Base-by-base conservation (phyloP, 116 monocot genomes). In the Cymodocea nodosa region DNA sequence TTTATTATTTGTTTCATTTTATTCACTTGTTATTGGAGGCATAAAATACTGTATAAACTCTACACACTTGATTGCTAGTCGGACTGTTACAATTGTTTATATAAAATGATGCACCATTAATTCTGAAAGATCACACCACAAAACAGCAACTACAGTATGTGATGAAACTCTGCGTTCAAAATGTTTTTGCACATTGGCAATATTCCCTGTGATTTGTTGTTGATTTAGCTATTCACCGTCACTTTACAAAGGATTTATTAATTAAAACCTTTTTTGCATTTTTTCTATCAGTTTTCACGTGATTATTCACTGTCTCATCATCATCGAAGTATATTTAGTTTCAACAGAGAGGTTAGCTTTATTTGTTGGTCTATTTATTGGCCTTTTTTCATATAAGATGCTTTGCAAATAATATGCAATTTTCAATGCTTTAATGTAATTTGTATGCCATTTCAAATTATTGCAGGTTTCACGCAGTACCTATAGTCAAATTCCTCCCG, bases 261-360 rank as follows among this genome's bases (percentile, higher is more conserved):
- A 10, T 18, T 20, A 49, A 5, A 62, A 10, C 13, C n/a, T 70
- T 36, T 71, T 30, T 16, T n/a, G n/a, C 23, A 20, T 15, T 65
- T 65, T 71, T 8, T 23, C 50, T 25, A 35, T 51, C 51, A 60
- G 61, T 51, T 44, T 19, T 14, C 51, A 34, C 70, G 17, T 56
- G 50, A 24, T 25, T 13, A 35, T 37, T 35, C 25, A 25, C 19
- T 4, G 8, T 59, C 49, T 23, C 19, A 23, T 50, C 56, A 11
- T 35, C 73, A 62, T 66, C 81, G 66, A 68, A 75, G 63, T 62
- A 76, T 36, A 75, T 81, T 66, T 59, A 60, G 55, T 19, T 48
- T 62, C 25, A 73, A 18, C 2, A 57, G 73, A 63, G 77, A 79
- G 83, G 92, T 87, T 60, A 18, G 71, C 50, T 23, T 70, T 56